Percentiles rank a stretch among this genome's conserved stretches.
Evolutionary conservation across 441 rosid species (phyloP).

Genomic region (Aquilaria agallochum): DNA sequence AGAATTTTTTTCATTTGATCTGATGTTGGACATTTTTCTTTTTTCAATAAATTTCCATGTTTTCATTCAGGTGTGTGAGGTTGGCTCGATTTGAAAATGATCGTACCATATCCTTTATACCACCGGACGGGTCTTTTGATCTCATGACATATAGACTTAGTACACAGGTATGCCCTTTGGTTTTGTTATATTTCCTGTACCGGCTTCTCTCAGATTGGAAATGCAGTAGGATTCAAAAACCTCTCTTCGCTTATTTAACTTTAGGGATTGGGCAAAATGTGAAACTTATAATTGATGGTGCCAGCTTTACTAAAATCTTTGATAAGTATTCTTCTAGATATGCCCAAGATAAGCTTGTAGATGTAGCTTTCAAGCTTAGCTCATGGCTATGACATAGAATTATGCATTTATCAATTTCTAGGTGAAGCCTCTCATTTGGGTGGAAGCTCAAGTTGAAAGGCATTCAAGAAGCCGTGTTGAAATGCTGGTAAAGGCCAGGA

Average conservation of each 20-base stretch:
- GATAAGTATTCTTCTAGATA: neutral
- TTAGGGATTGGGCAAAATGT: too few species aligned
- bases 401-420: slow-evolving; percentile 21
- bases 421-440: slow-evolving; percentile 99
- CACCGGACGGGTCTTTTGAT: slow-evolving; percentile 83
- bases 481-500: slow-evolving; percentile 91
- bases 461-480: slow-evolving; percentile 98
- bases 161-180: slow-evolving; percentile 50
- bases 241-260: too few species aligned
- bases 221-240: too few species aligned
- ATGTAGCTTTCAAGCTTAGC: slow-evolving; percentile 4
- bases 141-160: slow-evolving; percentile 80
- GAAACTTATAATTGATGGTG: too few species aligned
- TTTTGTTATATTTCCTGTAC: slow-evolving; percentile 2
- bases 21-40: slow-evolving; percentile 12
- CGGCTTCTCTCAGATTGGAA: neutral
- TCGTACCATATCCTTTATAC: slow-evolving; percentile 73
- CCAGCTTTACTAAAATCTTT: too few species aligned
- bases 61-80: slow-evolving; percentile 74
- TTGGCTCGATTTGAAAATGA: slow-evolving; percentile 83
- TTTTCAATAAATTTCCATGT: slow-evolving; percentile 9
- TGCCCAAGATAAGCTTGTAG: too few species aligned
- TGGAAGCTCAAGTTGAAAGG: slow-evolving; percentile 97
- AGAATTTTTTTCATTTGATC: neutral
- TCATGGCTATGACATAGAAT: neutral